These are phyloP conservation scores for Elaeagnus macrophylla DNA, from an alignment of 306 rosid species.

Conservation along the genomic window DNA sequence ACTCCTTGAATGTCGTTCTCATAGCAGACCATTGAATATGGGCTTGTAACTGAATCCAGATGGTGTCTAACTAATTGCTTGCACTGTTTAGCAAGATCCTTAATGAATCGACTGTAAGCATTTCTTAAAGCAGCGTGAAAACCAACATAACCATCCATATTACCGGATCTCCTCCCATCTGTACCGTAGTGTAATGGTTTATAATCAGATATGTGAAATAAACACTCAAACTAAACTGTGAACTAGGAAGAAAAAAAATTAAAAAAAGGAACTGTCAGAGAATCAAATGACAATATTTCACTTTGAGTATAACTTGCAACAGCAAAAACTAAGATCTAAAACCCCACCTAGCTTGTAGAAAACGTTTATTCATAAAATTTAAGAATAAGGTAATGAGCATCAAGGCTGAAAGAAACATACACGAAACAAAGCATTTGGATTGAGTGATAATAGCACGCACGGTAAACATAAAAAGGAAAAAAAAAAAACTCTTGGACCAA, in stretches of 20 bases:
- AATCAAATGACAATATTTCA: no score
- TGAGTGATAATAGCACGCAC: no score
- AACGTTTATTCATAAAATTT: no score
- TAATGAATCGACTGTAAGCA: conserved; percentile 61
- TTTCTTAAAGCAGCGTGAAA: conserved; percentile 88
- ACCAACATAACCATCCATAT: conserved; percentile 87
- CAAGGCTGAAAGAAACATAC: no score
- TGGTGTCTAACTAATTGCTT: conserved; percentile 84
- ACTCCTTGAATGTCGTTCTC: conserved; percentile 50
- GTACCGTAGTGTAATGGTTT: conserved; percentile 22
- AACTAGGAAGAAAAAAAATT: no score
- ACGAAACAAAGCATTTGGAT: no score
- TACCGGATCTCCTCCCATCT: conserved; percentile 59
- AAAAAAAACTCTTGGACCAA: not conserved
- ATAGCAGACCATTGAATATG: conserved; percentile 83
- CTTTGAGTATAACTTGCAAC: no score
- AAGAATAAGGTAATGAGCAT: no score
- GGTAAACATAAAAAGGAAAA: no score
- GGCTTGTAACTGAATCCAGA: conserved; percentile 90
- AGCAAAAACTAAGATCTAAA: no score
- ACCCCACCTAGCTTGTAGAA: no score
- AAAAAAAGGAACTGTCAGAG: no score
- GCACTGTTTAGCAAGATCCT: conserved; percentile 78
- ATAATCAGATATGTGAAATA: conserved; percentile 7
- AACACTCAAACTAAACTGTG: not conserved